A percentile compares a stretch with the other conserved stretches of the same genome.
These are phyloP conservation scores for Suillus subalutaceus DNA, from an alignment of 768 basidiomycete genomes.

Conservation along the genomic window DNA sequence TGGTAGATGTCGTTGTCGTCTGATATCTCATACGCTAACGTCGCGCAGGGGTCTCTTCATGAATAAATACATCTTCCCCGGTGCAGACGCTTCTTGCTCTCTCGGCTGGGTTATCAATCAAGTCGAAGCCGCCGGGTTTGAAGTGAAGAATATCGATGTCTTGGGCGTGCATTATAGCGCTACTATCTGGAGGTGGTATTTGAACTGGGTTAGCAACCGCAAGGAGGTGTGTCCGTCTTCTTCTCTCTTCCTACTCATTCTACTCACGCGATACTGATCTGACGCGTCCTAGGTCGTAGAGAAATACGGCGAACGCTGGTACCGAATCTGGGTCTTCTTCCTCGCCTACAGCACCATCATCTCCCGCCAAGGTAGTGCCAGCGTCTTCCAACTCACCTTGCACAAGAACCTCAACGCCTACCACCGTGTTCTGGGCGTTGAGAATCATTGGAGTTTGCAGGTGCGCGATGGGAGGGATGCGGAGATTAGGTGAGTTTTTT, in stretches of 20 bases:
- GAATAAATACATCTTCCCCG: slow-evolving; percentile 99
- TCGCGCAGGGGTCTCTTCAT: slow-evolving; percentile 86
- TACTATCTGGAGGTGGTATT: slow-evolving; percentile 90
- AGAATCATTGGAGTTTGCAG: slow-evolving; percentile 80
- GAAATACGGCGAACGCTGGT: slow-evolving; percentile 51
- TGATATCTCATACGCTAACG: not conserved
- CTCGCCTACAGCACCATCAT: slow-evolving; percentile 89
- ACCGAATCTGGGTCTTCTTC: slow-evolving; percentile 96
- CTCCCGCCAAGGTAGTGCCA: slow-evolving; percentile 85
- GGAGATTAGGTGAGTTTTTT: not conserved
- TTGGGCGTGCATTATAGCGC: slow-evolving; percentile 97
- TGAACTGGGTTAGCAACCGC: slow-evolving; percentile 95
- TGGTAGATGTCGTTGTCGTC: slow-evolving; percentile 54
- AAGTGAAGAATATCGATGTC: slow-evolving; percentile 95
- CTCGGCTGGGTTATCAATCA: slow-evolving; percentile 92
- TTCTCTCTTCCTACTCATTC: not conserved
- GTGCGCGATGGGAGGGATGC: slow-evolving; percentile 39
- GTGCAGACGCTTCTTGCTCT: slow-evolving; percentile 95
- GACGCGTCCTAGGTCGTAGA: slow-evolving; percentile 22
- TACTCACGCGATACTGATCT: not conserved
- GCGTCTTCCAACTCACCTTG: slow-evolving; percentile 95
- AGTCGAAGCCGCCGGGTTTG: slow-evolving; percentile 91
- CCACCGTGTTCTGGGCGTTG: slow-evolving; percentile 86
- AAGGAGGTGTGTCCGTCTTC: slow-evolving; percentile 54
- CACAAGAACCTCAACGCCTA: slow-evolving; percentile 99